Evolutionary conservation across 495 filamentous ascomycete species (phyloP).

Genomic region (Neurospora sp.): DNA sequence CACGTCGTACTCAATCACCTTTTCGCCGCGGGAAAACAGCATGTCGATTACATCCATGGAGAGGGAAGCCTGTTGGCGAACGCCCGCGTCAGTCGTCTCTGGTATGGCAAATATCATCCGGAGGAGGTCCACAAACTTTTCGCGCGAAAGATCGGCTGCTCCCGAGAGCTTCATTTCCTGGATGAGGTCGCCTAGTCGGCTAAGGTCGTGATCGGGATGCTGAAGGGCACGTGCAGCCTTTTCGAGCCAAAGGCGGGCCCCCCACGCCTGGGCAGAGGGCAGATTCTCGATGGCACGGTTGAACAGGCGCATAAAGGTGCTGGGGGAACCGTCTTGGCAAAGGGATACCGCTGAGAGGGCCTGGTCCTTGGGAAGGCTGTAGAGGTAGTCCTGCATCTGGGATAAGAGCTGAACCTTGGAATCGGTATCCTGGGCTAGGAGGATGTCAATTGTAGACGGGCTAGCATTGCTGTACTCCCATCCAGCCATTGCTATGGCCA

Average conservation of each 20-base stretch:
- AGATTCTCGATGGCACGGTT: constrained; percentile 15
- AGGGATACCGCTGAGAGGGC: neutral
- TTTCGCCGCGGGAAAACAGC: constrained; percentile 27
- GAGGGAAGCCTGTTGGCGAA: constrained; percentile 15
- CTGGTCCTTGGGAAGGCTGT: constrained; percentile 2
- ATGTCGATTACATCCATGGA: constrained; percentile 25
- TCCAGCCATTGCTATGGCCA: neutral
- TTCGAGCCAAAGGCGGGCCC: constrained; percentile 19
- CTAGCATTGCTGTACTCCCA: constrained; percentile 21
- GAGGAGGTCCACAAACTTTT: constrained; percentile 22
- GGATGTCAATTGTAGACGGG: neutral
- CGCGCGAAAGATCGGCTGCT: constrained; percentile 19
- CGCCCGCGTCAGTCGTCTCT: neutral
- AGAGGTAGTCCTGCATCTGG: constrained; percentile 10
- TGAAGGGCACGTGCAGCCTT: constrained; percentile 7
- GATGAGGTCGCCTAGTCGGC: constrained; percentile 7
- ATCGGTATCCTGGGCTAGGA: constrained; percentile 12
- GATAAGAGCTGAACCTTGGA: constrained; percentile 17
- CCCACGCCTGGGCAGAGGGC: constrained; percentile 18
- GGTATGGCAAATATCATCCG: constrained; percentile 21
- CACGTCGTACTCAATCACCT: constrained; percentile 26
- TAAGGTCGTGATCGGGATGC: neutral
- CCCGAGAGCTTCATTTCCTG: constrained; percentile 19
- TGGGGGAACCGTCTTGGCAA: neutral
- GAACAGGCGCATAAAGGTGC: constrained; percentile 16